Base-by-base conservation (phyloP, 177 flowering plant species). In the Vitis hybrid region DNA sequence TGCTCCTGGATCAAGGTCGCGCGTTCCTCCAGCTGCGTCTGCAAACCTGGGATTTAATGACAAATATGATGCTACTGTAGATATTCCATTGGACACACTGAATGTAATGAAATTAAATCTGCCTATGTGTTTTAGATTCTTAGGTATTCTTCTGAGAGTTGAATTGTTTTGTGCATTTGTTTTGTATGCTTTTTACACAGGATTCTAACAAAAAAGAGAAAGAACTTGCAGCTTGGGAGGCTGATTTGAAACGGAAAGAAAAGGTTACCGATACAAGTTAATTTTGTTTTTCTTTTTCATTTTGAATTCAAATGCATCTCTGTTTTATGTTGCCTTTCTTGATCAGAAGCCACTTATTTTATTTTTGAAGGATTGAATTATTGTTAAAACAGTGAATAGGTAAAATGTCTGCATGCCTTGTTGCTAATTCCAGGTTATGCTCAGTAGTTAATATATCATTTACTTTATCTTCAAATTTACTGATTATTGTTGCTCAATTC, bases 171-270 rank as follows among this genome's bases (percentile, higher is more conserved):
- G 8, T 26, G 18, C 64, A 15, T 33, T 57, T 55, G 21, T 63
- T 21, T 56, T n/a, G 10, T 51, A 14, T 56, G 55, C 18, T 65
- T 57, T 33, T 6, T 56, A 10, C 69, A 63, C 73, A 91, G 92
- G 95, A 86, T 71, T 15, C 85, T 21, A 85, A 78, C 67, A 83
- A 83, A 39, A 91, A 79, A 71, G 89, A 80, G 71, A 88, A 77
- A 77, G 93, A 93, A 59, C 89, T 93, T 66, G 85, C 92, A 22
- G 65, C 81, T 16, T 90, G 95, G 98, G 98, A 93, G 78, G 89
- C 91, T 21, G 94, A 93, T 69, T 79, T 91, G 67, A 90, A 82
- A 72, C 80, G 86, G 83, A 88, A 84, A 74, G 98, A 91, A 74
- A 79, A 79, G 89, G 97, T 93, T 67, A 61, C 66, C 71, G 66